Evolutionary conservation across 306 rosid genomes (phyloP), one percentile per base, ranked within the genome.

Genomic region (Myrica gale): DNA sequence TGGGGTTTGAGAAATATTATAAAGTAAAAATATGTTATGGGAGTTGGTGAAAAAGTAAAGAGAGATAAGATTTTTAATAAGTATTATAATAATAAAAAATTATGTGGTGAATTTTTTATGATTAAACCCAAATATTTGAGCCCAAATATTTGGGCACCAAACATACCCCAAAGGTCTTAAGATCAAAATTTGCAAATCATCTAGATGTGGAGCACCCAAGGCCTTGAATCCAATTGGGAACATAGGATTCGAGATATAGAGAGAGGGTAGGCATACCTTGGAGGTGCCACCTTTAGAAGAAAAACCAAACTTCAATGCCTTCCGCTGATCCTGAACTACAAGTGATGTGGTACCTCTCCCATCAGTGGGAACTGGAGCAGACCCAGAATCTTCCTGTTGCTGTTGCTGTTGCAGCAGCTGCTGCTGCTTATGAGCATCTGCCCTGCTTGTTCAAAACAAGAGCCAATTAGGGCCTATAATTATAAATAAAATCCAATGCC

Each of bases 271-370:
- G 57, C 54, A 57, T 79, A 90, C 91, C 94, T 90, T 94, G 58
- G 95, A 89, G 65, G 82, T 83, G 76, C 88, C 83, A 74, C 95
- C 88, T 85, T 91, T 95, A 44, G 97, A 87, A 77, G 98, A 88
- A 88, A 95, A 92, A 58, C 95, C 98, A 79, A 95, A 95, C 82
- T 92, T 95, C 85, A 92, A 84, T 56, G 95, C 82, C 83, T 90
- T 89, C 76, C 98, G 87, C 76, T 89, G 97, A 45, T 92, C 96
- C 83, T 95, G 95, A 85, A 86, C 94, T 44, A 87, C 86, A 73
- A 92, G 90, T 17, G 87, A 77, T 7, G 98, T 89, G 17, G 91
- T 87, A 82, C 85, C 84, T 84, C 37, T 86, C 73, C 85, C 57
- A 74, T 88, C 96, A 37, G 84, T 52, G 55, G 97, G 72, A 85